Evolutionary conservation across 768 basidiomycete genomes (phyloP).

Genomic region (Mycena haematopus): DNA sequence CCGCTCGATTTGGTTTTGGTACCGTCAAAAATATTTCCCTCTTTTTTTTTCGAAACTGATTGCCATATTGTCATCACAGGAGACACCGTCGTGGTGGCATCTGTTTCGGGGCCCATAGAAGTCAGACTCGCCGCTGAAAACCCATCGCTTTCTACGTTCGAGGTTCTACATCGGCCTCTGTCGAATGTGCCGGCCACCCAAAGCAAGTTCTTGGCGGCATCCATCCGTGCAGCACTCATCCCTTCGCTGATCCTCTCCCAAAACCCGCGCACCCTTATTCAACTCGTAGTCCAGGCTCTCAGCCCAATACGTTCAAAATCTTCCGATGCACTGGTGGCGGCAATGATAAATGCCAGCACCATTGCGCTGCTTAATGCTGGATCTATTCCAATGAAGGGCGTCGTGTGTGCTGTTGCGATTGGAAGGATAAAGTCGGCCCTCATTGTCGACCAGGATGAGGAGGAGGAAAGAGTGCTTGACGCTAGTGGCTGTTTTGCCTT

Average conservation of each 20-base stretch:
- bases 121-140: conserved; percentile 72
- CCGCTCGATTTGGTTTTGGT: conserved; percentile 76
- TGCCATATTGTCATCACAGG: conserved; percentile 32
- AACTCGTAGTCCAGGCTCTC: conserved; percentile 77
- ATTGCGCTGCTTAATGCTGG: conserved; percentile 73
- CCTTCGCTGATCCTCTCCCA: conserved; percentile 70
- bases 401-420: conserved; percentile 73
- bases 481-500: conserved; percentile 77
- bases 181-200: conserved; percentile 73
- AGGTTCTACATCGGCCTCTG: conserved; percentile 75
- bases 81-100: conserved; percentile 60
- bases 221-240: conserved; percentile 61
- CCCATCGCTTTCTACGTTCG: conserved; percentile 76
- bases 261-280: conserved; percentile 76
- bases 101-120: conserved; percentile 83
- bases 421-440: conserved; percentile 46
- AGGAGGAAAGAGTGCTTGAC: conserved; percentile 43
- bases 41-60: conserved; percentile 15
- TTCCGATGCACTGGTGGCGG: conserved; percentile 58
- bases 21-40: conserved; percentile 19
- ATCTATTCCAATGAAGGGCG: conserved; percentile 76
- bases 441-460: conserved; percentile 59
- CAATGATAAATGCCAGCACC: conserved; percentile 73
- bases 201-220: conserved; percentile 62
- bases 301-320: conserved; percentile 35